Base-by-base conservation (phyloP, 129 eudicot species). In the Smallanthus sonchifolius region DNA sequence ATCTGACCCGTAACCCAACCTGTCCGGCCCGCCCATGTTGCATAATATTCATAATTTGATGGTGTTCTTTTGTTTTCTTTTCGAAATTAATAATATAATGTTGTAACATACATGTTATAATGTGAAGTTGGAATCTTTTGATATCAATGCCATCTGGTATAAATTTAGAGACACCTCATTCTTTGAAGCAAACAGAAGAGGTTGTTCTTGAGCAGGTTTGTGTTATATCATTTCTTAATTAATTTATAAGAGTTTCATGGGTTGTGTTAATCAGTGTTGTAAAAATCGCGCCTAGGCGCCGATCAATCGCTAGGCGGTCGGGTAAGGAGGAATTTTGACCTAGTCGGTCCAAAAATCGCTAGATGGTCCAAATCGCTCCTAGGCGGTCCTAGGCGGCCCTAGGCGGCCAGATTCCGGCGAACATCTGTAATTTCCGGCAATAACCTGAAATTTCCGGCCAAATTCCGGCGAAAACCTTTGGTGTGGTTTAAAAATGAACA, bases 101-200 rank as follows among this genome's bases (percentile, higher is more conserved):
- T 67, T 34, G 35, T 76, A 40, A 76, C 45, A 40, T 67, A 48
- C 35, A 42, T 30, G 38, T 45, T 78, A 17, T 73, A 35, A 44
- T 73, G 19, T 83, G 87, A 86, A 95, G 99, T 83, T 95, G 99
- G 99, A 84, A 83, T 57, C 82, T 86, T 60, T 68, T 78, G 16
- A 65, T 95, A 77, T 83, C 89, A 36, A 91, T 88, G 97, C 97
- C 98, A 15, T 86, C 87, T 63, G 97, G 88, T 67, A 80, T 72
- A 71, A 76, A 78, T 43, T 70, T 90, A 87, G 86, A 90, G 11
- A 43, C 89, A n/a, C 91, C 98, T 57, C 74, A 91, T 84, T 86
- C 96, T 70, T 70, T 94, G 77, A 90, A 85, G 88, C 73, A 67
- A 69, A 67, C 79, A 47, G 96, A 88, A 43, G 93, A 88, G 38